Base-by-base conservation (phyloP, 495 filamentous ascomycete species). In the Talaromyces wortmannii region DNA sequence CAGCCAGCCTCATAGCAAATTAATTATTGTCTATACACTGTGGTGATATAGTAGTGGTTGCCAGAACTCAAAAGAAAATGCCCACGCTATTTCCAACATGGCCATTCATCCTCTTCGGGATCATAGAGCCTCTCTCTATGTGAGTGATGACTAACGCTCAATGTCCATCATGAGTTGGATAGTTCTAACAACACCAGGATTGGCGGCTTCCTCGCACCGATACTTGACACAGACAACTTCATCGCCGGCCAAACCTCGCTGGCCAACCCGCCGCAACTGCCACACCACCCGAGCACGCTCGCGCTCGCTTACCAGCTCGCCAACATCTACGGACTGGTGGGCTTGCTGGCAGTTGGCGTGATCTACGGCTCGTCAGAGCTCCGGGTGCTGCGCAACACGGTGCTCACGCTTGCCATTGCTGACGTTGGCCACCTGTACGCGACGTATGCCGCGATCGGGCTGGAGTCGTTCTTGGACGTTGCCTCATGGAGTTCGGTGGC, bases 401-500 rank as follows among this genome's bases (percentile, higher is more conserved):
- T 91, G 23, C 60, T 85, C 16, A 84, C 82, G 7, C 69, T 88
- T 42, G 78, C 78, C 65, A 68, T 88, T 29, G 86, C 79, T 12
- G 88, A 91, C 58, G 67, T 90, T 50, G 84, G 83, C 4, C 88
- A 91, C 67, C 60, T 91, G n/a, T 82, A 70, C 32, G 76, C 83
- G 53, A 87, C 84, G 0, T 79, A 71, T 44, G 70, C 76, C 57
- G 79, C 67, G 3, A 76, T 91, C 58, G 86, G 83, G 5, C 75
- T 68, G 57, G 72, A 78, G 2, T 64, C 63, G 13, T 78, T 81
- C 50, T 16, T 80, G 13, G 76, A 84, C 57, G 67, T 86, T 4
- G 67, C 59, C 32, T 68, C 64, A 4, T 92, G 87, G 88, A 90
- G 88, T 58, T 64, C 76, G 29, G 73, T 88, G 70, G 79, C 83